Evolutionary conservation across 164 flowering plant genomes (phyloP), one percentile per base, ranked within the genome.

Genomic region (Tinospora cordifolia): DNA sequence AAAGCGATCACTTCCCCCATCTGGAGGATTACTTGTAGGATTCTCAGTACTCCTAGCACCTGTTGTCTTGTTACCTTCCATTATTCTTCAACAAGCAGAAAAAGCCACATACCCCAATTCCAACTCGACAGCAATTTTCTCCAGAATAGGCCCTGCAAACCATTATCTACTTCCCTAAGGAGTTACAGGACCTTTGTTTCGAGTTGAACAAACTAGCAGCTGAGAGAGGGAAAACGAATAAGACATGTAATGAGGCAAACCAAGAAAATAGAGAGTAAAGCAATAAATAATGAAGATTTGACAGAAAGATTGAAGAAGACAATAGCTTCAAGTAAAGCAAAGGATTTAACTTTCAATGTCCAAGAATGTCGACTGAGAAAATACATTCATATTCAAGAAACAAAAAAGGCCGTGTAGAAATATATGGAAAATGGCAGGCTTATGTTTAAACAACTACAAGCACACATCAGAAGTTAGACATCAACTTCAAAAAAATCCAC

Each of bases 21-120:
- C 74, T 41, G 36, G n/a, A 34, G 80, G 75, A 66, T 79, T 59
- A 71, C 70, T 58, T 24, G 39, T 63, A 40, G 44, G 25, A 66
- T 39, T 62, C 41, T 80, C 76, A 58, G 74, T 69, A 72, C 72
- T 72, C 40, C 64, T 77, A 6, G 26, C 68, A 27, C 47, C 69
- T 19, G 66, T 72, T 60, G 69, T 69, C 71, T 70, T 79, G 44
- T 87, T 86, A 85, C 86, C 77, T 80, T 79, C 84, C 94, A 89
- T 91, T 51, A 67, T 68, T 85, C 51, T 59, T 76, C 47, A 79
- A 69, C 26, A 54, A 70, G 75, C 25, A 79, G 69, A 75, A 59
- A 75, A 80, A 75, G 17, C 70, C 64, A 83, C 85, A 75, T 78
- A 81, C 65, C 77, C 85, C 85, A 75, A 83, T 83, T 67, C 84